Evolutionary conservation across 805 yeast genomes (phyloP).

Genomic region (Candida boidinii): DNA sequence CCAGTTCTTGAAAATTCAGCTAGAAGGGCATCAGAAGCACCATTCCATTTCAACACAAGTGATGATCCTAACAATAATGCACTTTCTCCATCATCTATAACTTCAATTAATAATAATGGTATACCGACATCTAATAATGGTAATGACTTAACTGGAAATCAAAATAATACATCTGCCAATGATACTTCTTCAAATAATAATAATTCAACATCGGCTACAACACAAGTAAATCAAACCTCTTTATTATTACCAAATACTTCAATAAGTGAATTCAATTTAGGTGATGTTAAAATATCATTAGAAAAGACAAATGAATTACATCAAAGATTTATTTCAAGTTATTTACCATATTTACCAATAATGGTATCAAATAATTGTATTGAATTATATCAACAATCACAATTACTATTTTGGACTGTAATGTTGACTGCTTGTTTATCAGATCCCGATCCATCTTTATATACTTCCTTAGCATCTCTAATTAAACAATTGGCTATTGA

Average conservation of each 20-base stretch:
- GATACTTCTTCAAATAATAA: slow-evolving; percentile 11
- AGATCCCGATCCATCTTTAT: slow-evolving; percentile 80
- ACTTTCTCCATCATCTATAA: neutral
- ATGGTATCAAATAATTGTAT: slow-evolving; percentile 61
- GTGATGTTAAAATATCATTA: slow-evolving; percentile 61
- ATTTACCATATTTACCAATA: slow-evolving; percentile 74
- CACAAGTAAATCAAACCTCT: slow-evolving; percentile 6
- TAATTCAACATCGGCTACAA: slow-evolving; percentile 6
- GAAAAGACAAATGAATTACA: slow-evolving; percentile 69
- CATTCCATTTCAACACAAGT: slow-evolving; percentile 11
- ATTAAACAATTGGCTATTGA: slow-evolving; percentile 84
- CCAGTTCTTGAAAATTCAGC: slow-evolving; percentile 34
- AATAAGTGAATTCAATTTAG: slow-evolving; percentile 62
- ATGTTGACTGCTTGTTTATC: slow-evolving; percentile 79
- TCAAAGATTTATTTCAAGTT: slow-evolving; percentile 53
- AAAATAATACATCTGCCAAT: neutral
- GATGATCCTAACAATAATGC: slow-evolving; percentile 1
- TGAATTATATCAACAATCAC: slow-evolving; percentile 76
- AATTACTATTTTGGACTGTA: slow-evolving; percentile 83
- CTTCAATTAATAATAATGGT: neutral
- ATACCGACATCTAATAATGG: neutral
- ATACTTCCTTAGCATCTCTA: slow-evolving; percentile 64
- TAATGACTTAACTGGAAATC: too few relatives aligned
- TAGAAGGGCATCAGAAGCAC: slow-evolving; percentile 25
- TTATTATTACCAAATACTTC: slow-evolving; percentile 16